Evolutionary conservation across 176 grass and related monocot genomes (phyloP), one percentile per base, ranked within the genome.

Genomic region (Calamus simplicifolius): DNA sequence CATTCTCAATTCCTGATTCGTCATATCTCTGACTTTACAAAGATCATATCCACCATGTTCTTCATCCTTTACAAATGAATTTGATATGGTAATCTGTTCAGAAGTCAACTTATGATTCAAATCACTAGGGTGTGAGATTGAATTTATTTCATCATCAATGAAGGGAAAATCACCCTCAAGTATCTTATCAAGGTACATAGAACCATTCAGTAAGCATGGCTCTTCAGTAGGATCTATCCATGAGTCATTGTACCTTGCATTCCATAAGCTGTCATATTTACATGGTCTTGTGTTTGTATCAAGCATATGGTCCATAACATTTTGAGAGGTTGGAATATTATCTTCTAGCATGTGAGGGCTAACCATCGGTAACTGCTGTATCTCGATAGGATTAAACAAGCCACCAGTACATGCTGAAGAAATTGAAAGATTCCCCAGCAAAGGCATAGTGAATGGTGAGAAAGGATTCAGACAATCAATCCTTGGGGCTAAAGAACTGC

Each of bases 381-480:
- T 68, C 49, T 88, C 48, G 18, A 70, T 63, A 13, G 62, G 18
- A 80, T 61, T 63, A 67, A 71, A 58, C 27, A 72, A 70, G 53
- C 73, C 57, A 61, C 70, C 48, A 38, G 8, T 43, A 43, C 8
- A 10, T 43, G 19, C 17, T 18, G 69, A 18, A 25, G 38, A 19
- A 14, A 62, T 73, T 50, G 68, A 52, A 70, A 54, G 48, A 29
- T 74, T 63, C 13, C 3, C 58, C 27, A 52, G 57, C 25, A 57
- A 43, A 35, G 16, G 53, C 72, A 57, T 19, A 62, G 43, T 49
- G 62, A 48, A 53, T 73, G 67, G 73, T 51, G n/a, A 57, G 58
- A 52, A 64, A 25, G 52, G 49, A 69, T 73, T 60, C 28, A 69
- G 50, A 66, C 62, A 69, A 58, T 52, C 18, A 70, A 57, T 56